Base-by-base conservation (phyloP, 75 land plant genomes). In the Selaginella tamariscina region DNA sequence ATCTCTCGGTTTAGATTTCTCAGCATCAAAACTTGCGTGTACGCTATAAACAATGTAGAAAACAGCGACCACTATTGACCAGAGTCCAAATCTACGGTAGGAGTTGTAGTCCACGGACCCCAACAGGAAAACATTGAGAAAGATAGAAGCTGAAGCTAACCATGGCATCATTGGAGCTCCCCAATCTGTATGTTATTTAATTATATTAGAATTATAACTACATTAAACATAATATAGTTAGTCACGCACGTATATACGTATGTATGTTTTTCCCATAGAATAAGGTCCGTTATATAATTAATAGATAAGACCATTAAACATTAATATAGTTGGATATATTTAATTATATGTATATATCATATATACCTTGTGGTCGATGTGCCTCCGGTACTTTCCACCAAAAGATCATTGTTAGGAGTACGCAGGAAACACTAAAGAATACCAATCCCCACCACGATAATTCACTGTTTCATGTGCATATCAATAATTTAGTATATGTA, bases 131-230 rank as follows among this genome's bases (percentile, higher is more conserved):
- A 89, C 79, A 73, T 94, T 90, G 30, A 87, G 70, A 68, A 80
- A 87, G 29, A 89, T 89, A 24, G 98, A 89, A 5, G 80, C 56
- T 0, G 86, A 77, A 18, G 98, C 86, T 0, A 89, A 44, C 86
- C 86, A 89, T 27, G 96, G 98, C 91, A 90, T 85, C 65, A 77
- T 39, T 0, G 98, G 98, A 24, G 83, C 86, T 2, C 74, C 64
- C 92, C 92, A 88, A 1, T 73, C 80, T 22, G 63, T 29, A 2
- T n/a, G n/a, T n/a, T n/a, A n/a, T n/a, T n/a, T n/a, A n/a, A n/a
- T n/a, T n/a, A n/a, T n/a, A n/a, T n/a, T n/a, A n/a, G n/a, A n/a
- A n/a, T n/a, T n/a, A n/a, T n/a, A n/a, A n/a, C n/a, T n/a, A n/a
- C n/a, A n/a, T n/a, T n/a, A n/a, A n/a, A n/a, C n/a, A n/a, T n/a